A percentile compares a stretch with the other conserved stretches of the same genome.
Evolutionary conservation across 2,329 filamentous ascomycete genomes (phyloP).

Genomic region (Paraconiothyrium sp.): DNA sequence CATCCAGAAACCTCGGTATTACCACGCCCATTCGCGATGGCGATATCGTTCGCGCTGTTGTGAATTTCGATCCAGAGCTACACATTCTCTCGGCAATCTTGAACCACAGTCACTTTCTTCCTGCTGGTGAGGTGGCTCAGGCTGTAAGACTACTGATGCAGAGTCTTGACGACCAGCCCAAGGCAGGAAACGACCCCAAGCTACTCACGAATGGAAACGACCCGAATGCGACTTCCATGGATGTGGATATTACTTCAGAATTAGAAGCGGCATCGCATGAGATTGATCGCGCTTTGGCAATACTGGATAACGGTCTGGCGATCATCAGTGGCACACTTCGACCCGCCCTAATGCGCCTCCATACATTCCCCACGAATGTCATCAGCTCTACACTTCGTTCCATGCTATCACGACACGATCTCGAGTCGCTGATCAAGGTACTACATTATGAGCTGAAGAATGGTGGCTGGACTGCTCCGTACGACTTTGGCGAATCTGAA

Average conservation of each 20-base stretch:
- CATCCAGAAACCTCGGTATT: slow-evolving; percentile 53
- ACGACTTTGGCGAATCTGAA: slow-evolving; percentile 67
- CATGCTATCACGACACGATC: slow-evolving; percentile 72
- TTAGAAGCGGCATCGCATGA: slow-evolving; percentile 59
- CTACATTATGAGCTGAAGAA: slow-evolving; percentile 77
- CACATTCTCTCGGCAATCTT: slow-evolving; percentile 73
- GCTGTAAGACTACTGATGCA: slow-evolving; percentile 73
- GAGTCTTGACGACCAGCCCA: slow-evolving; percentile 66
- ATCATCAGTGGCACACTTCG: slow-evolving; percentile 72
- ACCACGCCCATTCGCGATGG: slow-evolving; percentile 63
- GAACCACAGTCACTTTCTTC: slow-evolving; percentile 69
- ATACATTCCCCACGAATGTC: slow-evolving; percentile 67
- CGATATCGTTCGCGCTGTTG: slow-evolving; percentile 70
- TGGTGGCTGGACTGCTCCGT: slow-evolving; percentile 79
- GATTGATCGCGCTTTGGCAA: slow-evolving; percentile 73
- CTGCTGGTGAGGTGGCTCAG: slow-evolving; percentile 71
- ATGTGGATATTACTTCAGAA: slow-evolving; percentile 50
- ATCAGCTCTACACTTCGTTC: slow-evolving; percentile 72
- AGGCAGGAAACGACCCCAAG: slow-evolving; percentile 50
- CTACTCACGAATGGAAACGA: slow-evolving; percentile 43
- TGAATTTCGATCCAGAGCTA: slow-evolving; percentile 73
- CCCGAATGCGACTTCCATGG: slow-evolving; percentile 39
- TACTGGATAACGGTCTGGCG: slow-evolving; percentile 71
- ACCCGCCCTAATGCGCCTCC: slow-evolving; percentile 74
- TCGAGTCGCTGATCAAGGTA: slow-evolving; percentile 75